Evolutionary conservation across 2,329 filamentous ascomycete species (phyloP).

Genomic region (Colletotrichum sp.): DNA sequence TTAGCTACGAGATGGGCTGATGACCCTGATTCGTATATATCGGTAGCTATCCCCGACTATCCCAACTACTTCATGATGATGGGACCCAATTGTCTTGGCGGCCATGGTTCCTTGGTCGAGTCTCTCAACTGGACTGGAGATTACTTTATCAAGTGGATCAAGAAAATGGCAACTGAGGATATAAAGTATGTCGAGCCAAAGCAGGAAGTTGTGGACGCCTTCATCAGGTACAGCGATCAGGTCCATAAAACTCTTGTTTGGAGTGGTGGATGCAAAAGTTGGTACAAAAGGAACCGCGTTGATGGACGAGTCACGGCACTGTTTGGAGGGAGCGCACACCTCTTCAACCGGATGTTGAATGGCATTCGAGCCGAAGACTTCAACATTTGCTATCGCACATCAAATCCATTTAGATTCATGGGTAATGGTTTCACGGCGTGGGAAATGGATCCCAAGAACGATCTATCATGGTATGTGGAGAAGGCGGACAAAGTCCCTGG

Average conservation of each 20-base stretch:
- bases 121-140: constrained; percentile 29
- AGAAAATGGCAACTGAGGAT: constrained; percentile 28
- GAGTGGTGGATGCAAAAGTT: constrained; percentile 44
- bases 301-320: constrained; percentile 49
- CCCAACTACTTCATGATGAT: constrained; percentile 34
- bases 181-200: constrained; percentile 36
- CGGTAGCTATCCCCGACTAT: constrained; percentile 31
- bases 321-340: constrained; percentile 46
- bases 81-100: constrained; percentile 21
- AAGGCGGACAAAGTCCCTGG: constrained; percentile 4
- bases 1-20: constrained; percentile 55
- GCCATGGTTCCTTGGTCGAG: constrained; percentile 21
- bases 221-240: constrained; percentile 43
- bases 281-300: constrained; percentile 51
- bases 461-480: constrained; percentile 31
- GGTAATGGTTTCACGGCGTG: constrained; percentile 50
- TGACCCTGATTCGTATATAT: constrained; percentile 33
- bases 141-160: constrained; percentile 27
- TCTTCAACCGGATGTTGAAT: constrained; percentile 38
- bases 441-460: constrained; percentile 38
- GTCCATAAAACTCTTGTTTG: constrained; percentile 49
- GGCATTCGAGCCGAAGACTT: constrained; percentile 53
- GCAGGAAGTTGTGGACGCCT: constrained; percentile 37
- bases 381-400: constrained; percentile 46
- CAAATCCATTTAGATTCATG: constrained; percentile 52